Evolutionary conservation across 139 green algal species (phyloP).

Genomic region (Chlorella sp.): DNA sequence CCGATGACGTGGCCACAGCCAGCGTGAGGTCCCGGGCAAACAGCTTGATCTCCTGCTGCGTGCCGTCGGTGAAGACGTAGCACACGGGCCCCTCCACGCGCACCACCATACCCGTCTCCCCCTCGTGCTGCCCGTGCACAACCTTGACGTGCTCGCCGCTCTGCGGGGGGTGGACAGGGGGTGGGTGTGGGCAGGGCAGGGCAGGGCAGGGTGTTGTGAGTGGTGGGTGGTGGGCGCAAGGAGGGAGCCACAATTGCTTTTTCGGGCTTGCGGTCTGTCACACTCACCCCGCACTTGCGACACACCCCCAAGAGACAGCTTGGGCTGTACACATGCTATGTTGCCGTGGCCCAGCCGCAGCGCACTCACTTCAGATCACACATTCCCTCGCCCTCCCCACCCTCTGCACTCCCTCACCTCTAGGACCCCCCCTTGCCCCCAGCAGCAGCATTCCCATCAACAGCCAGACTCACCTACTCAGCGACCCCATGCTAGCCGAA

Average conservation of each 20-base stretch:
- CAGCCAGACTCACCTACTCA: no score
- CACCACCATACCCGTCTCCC: slow-evolving; percentile 90
- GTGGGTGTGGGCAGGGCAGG: background rate
- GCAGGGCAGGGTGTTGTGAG: background rate
- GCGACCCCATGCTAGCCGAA: no score
- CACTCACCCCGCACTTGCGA: no score
- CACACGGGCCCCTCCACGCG: slow-evolving; percentile 69
- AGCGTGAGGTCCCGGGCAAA: slow-evolving; percentile 88
- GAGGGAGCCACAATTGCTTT: no score
- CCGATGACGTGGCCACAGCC: slow-evolving; percentile 50
- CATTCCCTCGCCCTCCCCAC: background rate
- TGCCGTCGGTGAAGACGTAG: slow-evolving; percentile 80
- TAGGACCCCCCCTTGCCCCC: no score
- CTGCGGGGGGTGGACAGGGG: slow-evolving; percentile 28
- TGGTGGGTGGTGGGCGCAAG: background rate
- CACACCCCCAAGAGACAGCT: no score
- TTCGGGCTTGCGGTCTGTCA: no score
- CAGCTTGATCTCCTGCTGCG: slow-evolving; percentile 82
- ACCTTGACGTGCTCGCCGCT: slow-evolving; percentile 89
- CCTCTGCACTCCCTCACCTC: background rate
- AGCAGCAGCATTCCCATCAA: no score
- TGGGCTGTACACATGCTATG: no score
- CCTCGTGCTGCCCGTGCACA: slow-evolving; percentile 78
- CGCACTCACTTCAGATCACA: no score
- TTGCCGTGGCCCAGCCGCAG: no score